These are phyloP conservation scores for Leccinum huronense DNA, from an alignment of 1,284 basidiomycete species.

Conservation along the genomic window DNA sequence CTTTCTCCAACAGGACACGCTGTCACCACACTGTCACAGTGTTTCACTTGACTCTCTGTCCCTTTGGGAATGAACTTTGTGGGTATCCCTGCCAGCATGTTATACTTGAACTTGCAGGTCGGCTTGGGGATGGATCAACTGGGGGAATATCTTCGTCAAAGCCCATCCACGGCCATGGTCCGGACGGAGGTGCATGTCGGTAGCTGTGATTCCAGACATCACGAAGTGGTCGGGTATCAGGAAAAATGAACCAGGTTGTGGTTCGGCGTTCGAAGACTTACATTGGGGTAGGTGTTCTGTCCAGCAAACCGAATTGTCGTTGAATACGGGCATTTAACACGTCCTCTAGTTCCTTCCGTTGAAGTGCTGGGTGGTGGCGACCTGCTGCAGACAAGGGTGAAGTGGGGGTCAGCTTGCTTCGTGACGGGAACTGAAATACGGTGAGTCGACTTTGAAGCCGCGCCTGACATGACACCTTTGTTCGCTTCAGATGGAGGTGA, in stretches of 20 bases:
- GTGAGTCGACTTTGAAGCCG: conserved; percentile 24
- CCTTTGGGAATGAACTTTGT: conserved; percentile 50
- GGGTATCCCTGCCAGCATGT: conserved; percentile 47
- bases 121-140: neutral
- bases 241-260: neutral
- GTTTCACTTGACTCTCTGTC: conserved; percentile 47
- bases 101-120: neutral
- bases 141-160: conserved; percentile 32
- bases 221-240: neutral
- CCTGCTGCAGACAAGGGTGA: conserved; percentile 30
- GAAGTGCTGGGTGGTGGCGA: conserved; percentile 9
- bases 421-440: conserved; percentile 24
- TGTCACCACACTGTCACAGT: conserved; percentile 38
- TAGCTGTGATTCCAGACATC: conserved; percentile 21
- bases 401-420: conserved; percentile 19
- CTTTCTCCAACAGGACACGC: conserved; percentile 30
- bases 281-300: conserved; percentile 28
- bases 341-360: neutral
- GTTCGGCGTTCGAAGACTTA: conserved; percentile 10
- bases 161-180: conserved; percentile 38
- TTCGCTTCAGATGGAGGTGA: conserved; percentile 22
- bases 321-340: neutral
- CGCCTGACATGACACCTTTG: conserved; percentile 16
- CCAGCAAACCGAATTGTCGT: conserved; percentile 8
- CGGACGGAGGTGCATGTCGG: conserved; percentile 34